These are phyloP conservation scores for Hymenoscyphus fraxineus DNA, from an alignment of 2,329 filamentous ascomycete genomes.

Conservation along the genomic window DNA sequence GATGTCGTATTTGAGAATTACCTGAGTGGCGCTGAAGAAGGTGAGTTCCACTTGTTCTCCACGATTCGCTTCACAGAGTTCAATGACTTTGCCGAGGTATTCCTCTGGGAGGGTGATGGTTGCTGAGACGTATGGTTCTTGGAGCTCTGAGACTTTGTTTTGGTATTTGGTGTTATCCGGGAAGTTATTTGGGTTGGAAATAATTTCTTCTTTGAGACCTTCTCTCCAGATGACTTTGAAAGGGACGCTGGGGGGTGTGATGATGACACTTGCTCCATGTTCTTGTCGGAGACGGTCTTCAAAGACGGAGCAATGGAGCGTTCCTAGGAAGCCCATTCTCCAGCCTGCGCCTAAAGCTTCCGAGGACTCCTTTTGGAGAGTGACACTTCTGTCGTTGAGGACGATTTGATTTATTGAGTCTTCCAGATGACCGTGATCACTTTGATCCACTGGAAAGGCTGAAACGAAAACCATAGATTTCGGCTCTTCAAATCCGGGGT, in stretches of 20 bases:
- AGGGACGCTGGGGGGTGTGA: conserved; percentile 92
- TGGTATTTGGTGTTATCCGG: conserved; percentile 61
- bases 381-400: conserved; percentile 92
- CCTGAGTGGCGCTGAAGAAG: conserved; percentile 88
- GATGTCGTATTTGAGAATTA: conserved; percentile 89
- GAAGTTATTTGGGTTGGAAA: conserved; percentile 85
- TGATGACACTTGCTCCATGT: conserved; percentile 91
- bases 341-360: conserved; percentile 92
- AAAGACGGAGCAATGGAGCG: conserved; percentile 97
- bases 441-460: conserved; percentile 88
- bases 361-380: conserved; percentile 88
- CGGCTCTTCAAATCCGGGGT: conserved; percentile 92
- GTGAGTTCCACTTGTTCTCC: conserved; percentile 83
- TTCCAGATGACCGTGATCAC: conserved; percentile 79
- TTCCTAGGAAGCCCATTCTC: conserved; percentile 92
- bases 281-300: conserved; percentile 93
- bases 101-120: conserved; percentile 92
- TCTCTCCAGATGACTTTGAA: conserved; percentile 79
- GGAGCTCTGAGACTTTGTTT: conserved; percentile 54
- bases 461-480: conserved; percentile 99
- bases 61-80: conserved; percentile 86
- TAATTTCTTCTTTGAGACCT: conserved; percentile 66
- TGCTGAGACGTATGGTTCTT: conserved; percentile 72
- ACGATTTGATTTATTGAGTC: conserved; percentile 93
- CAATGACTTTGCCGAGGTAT: conserved; percentile 90